phyloP scores from a whole-genome alignment of 202 grass and related monocot species.

The Dendrocalamus latiflorus region DNA sequence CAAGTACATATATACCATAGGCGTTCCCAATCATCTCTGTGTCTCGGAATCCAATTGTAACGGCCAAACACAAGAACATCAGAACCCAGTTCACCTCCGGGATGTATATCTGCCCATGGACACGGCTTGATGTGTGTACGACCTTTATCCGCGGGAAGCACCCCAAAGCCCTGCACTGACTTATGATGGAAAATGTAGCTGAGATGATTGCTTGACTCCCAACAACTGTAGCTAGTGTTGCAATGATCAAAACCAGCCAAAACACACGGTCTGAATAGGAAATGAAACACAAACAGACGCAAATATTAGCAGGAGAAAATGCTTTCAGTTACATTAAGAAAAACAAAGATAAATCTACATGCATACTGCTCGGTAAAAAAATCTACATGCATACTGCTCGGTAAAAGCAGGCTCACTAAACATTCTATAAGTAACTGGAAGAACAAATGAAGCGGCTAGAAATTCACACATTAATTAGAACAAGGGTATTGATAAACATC shows the following conservation, averaged over 20 bases:
- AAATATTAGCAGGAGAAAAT: background rate
- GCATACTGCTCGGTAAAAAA: too few species aligned
- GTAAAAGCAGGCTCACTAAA: background rate
- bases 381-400: too few species aligned
- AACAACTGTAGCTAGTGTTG: conserved; percentile 76
- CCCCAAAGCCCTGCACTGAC: conserved; percentile 77
- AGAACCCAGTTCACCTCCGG: conserved; percentile 91
- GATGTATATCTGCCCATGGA: conserved; percentile 90
- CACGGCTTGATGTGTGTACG: conserved; percentile 78
- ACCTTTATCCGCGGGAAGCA: conserved; percentile 86
- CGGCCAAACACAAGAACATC: conserved; percentile 66
- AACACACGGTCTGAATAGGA: conserved; percentile 52
- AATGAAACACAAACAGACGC: background rate
- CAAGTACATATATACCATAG: conserved; percentile 52
- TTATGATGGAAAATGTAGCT: conserved; percentile 83
- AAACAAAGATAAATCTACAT: background rate
- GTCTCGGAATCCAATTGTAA: conserved; percentile 73
- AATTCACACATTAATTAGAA: background rate
- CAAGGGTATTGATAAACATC: too few species aligned
- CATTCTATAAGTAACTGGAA: background rate
- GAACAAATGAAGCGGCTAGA: background rate
- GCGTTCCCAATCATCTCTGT: conserved; percentile 86
- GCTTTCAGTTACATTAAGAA: background rate
- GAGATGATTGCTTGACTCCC: conserved; percentile 96
- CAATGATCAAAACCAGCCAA: conserved; percentile 76